These are phyloP conservation scores for Dunaliella sp. DNA, from an alignment of 139 green algal species.

Conservation along the genomic window DNA sequence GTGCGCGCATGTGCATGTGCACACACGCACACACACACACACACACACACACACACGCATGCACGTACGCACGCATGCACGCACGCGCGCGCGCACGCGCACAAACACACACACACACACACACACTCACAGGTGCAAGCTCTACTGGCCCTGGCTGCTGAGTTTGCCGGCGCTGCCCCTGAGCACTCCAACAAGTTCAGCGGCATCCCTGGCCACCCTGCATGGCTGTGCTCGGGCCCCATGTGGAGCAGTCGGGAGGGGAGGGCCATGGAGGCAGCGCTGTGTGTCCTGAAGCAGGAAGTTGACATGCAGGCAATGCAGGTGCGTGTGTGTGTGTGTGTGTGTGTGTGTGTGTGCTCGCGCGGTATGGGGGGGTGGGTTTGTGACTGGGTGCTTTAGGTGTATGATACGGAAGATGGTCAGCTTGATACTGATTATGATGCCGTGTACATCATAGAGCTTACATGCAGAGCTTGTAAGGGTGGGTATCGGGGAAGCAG, in stretches of 20 bases:
- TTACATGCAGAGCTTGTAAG: not conserved
- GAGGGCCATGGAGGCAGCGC: conserved; percentile 24
- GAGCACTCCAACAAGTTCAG: not conserved
- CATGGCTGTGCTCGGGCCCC: conserved; percentile 19
- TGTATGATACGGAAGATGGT: not conserved
- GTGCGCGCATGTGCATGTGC: too few species aligned
- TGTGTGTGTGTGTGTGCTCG: conserved; percentile 1
- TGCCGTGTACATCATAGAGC: too few species aligned
- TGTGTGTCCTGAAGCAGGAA: conserved; percentile 16
- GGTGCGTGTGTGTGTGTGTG: conserved; percentile 13
- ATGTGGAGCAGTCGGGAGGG: conserved; percentile 18
- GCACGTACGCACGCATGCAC: too few species aligned
- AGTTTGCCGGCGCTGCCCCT: not conserved
- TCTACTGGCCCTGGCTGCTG: not conserved
- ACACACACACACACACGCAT: too few species aligned
- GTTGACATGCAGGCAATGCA: conserved; percentile 42
- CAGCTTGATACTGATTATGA: too few species aligned
- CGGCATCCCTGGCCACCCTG: conserved; percentile 10
- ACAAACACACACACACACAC: too few species aligned
- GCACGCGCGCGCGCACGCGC: too few species aligned
- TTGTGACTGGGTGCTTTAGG: not conserved
- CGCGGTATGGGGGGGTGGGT: not conserved
- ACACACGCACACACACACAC: too few species aligned
- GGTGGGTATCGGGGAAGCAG: too few species aligned
- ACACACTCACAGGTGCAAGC: conserved; percentile 16